A percentile compares a stretch with the other conserved stretches of the same genome.
Evolutionary conservation across 2,329 filamentous ascomycete genomes (phyloP).

Genomic region (Cordyceps fumosorosea): DNA sequence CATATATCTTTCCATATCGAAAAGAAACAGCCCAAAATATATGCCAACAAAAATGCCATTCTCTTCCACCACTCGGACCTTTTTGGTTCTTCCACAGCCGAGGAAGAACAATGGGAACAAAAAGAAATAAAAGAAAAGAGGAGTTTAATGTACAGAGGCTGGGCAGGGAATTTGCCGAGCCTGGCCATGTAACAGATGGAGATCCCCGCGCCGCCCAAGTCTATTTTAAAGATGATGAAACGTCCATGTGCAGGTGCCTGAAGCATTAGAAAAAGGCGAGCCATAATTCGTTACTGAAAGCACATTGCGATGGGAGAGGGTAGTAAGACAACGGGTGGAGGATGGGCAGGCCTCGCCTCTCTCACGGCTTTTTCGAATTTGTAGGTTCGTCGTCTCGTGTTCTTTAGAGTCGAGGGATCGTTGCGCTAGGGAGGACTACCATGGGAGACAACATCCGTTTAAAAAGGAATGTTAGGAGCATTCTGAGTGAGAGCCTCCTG

Average conservation of each 20-base stretch:
- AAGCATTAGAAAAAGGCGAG: conserved; percentile 7
- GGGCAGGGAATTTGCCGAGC: background rate
- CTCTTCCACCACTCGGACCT: background rate
- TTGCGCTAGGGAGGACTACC: background rate
- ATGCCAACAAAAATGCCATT: conserved; percentile 7
- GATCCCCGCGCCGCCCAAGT: conserved; percentile 6
- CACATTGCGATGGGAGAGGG: conserved; percentile 2
- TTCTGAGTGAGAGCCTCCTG: conserved; percentile 54
- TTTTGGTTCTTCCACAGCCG: background rate
- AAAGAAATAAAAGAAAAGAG: background rate
- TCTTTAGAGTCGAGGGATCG: conserved; percentile 3
- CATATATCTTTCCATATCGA: background rate
- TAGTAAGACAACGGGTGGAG: conserved; percentile 9
- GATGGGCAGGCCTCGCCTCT: background rate
- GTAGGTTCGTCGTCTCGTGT: background rate
- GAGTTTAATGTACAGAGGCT: conserved; percentile 14
- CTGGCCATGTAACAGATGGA: background rate
- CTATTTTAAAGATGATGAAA: conserved; percentile 10
- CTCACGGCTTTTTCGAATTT: background rate
- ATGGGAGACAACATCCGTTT: conserved; percentile 25
- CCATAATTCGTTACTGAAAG: conserved; percentile 12
- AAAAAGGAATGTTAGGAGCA: conserved; percentile 58
- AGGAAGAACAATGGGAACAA: background rate
- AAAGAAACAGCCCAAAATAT: conserved; percentile 2
- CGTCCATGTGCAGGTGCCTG: conserved; percentile 4